Conservation (phyloP, 2,329 filamentous ascomycete genomes). For the Xylaria arbuscula region DNA sequence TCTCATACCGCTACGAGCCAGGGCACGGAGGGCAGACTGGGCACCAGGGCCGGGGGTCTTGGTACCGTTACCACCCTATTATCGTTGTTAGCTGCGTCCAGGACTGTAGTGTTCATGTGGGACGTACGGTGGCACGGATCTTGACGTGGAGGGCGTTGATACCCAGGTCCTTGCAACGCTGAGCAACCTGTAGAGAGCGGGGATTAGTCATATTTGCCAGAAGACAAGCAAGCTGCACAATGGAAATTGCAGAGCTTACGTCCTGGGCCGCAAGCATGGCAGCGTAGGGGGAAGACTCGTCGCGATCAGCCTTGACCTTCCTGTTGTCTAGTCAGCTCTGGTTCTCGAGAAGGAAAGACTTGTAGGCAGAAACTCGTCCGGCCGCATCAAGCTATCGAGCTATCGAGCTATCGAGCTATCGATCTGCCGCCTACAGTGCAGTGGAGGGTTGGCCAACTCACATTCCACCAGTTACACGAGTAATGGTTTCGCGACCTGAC, state of each 20-base stretch:
- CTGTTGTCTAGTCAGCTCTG: slow-evolving; percentile 28
- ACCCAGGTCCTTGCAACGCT: slow-evolving; percentile 78
- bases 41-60: slow-evolving; percentile 99
- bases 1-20: slow-evolving; percentile 99
- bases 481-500: slow-evolving; percentile 96
- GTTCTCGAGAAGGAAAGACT: not conserved
- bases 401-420: not conserved
- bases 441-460: slow-evolving; percentile 22
- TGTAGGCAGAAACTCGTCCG: not conserved
- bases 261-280: slow-evolving; percentile 99
- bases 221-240: not conserved
- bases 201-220: slow-evolving; percentile 7
- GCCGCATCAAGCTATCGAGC: not conserved
- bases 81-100: slow-evolving; percentile 14
- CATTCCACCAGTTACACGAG: slow-evolving; percentile 99
- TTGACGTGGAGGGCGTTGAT: slow-evolving; percentile 99
- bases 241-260: slow-evolving; percentile 58
- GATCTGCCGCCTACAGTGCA: not conserved
- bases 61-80: slow-evolving; percentile 84
- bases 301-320: slow-evolving; percentile 99
- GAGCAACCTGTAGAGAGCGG: slow-evolving; percentile 59
- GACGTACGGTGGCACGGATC: slow-evolving; percentile 99
- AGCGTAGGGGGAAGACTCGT: slow-evolving; percentile 99
- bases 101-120: slow-evolving; percentile 42
- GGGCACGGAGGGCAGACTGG: slow-evolving; percentile 97